Base-by-base conservation (phyloP, 2,329 filamentous ascomycete genomes). In the Colletotrichum trifolii region DNA sequence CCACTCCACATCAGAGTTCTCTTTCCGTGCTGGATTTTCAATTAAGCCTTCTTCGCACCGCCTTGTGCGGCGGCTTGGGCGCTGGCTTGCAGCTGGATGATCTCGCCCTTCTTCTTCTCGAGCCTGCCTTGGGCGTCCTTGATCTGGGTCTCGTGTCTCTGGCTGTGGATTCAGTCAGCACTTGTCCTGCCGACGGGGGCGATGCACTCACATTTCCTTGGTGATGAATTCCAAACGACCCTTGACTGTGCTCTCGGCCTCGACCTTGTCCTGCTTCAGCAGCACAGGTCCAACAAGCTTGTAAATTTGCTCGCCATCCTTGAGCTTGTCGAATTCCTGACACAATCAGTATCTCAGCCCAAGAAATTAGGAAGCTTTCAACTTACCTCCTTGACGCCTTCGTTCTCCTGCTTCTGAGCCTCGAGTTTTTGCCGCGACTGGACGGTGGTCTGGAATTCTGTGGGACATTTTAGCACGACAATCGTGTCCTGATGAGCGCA, bases 231-330 rank as follows among this genome's bases (percentile, higher is more conserved):
- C 94, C 54, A 99, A 78, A 33, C 96, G 89, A 17, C 93, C 93
- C 71, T 96, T 93, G 15, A 99, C 96, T 0, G 94, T 94, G 83
- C 92, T 91, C 69, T 94, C 89, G 0, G 96, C 96, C 76, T 99
- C 96, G 2, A 88, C 82, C 77, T 92, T 94, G 63, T 98, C 96
- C 78, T 99, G 96, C 84, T 98, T 97, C 73, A 99, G 79, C 42
- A 99, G 82, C 7, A 98, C 92, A 0, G 96, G 96, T 0, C 96
- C 96, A 50, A 97, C 89, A 46, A 97, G 88, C 80, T 98, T 99
- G 87, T 97, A 99, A 77, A 99, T 97, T 69, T 89, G 93, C 73
- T 96, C 91, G 71, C 91, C 91, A 42, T 94, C 90, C 71, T 89
- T 87, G 64, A 98, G 84, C 58, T 86, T 85, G 45, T 88, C 84